A percentile compares a stretch with the other conserved stretches of the same genome.
phyloP scores from a whole-genome alignment of 164 flowering plant genomes.

The Cinnamomum micranthum region DNA sequence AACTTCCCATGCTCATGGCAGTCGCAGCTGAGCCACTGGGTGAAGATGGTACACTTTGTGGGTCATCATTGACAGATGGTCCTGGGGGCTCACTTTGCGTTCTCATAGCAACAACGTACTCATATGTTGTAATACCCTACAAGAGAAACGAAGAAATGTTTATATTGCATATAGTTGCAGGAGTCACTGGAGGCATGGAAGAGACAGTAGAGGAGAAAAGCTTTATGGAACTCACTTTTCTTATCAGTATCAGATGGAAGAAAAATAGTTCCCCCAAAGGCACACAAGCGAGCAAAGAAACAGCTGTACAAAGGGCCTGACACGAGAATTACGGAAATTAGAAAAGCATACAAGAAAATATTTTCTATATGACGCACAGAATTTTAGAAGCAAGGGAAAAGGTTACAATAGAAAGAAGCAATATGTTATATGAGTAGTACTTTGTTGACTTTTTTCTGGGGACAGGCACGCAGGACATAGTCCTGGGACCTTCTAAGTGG shows the following conservation, averaged over 20 bases:
- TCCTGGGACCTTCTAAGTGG: too few relatives aligned
- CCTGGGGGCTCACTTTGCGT: conserved; percentile 90
- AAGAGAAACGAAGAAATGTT: not conserved
- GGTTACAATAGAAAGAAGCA: too few relatives aligned
- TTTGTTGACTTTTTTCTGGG: too few relatives aligned
- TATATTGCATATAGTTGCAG: not conserved
- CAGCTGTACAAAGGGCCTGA: conserved; percentile 72
- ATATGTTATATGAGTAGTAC: too few relatives aligned
- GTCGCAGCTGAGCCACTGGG: conserved; percentile 86
- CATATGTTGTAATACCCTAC: conserved; percentile 92
- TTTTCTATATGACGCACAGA: not conserved
- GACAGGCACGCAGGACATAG: too few relatives aligned
- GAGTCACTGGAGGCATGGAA: not conserved
- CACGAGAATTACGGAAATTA: conserved; percentile 1
- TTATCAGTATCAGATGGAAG: conserved; percentile 75
- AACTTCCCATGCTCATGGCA: conserved; percentile 84
- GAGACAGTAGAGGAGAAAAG: not conserved
- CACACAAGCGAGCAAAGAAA: conserved; percentile 67
- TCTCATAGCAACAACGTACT: conserved; percentile 96
- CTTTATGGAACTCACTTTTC: conserved; percentile 46
- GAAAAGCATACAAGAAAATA: not conserved
- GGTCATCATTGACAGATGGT: conserved; percentile 77
- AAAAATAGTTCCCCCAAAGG: conserved; percentile 84
- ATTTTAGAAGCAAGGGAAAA: not conserved
- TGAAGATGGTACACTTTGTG: conserved; percentile 78